Conservation (phyloP, 768 basidiomycete species). For the Boletus speciosus region DNA sequence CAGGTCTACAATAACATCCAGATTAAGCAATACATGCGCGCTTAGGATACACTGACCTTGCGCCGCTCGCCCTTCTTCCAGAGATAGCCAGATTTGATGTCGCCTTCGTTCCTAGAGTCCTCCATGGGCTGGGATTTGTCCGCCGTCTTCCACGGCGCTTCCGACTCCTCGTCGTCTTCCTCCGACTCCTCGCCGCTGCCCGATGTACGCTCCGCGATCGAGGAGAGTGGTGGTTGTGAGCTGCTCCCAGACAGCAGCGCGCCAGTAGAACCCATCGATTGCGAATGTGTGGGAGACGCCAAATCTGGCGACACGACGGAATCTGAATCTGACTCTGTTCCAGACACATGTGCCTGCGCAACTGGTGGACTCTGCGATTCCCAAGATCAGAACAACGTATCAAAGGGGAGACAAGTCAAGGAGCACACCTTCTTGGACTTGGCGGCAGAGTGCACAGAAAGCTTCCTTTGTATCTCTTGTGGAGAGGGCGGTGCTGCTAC, state of each 20-base stretch:
- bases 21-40: background rate
- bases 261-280: slow-evolving; percentile 34
- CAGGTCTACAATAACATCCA: slow-evolving; percentile 61
- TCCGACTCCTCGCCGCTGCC: slow-evolving; percentile 78
- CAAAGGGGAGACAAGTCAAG: background rate
- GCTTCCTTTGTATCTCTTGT: slow-evolving; percentile 83
- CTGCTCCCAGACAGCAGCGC: slow-evolving; percentile 30
- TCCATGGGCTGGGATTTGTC: slow-evolving; percentile 41
- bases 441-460: slow-evolving; percentile 68
- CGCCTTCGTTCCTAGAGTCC: slow-evolving; percentile 58
- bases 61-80: slow-evolving; percentile 97
- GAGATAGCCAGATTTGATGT: slow-evolving; percentile 89
- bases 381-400: slow-evolving; percentile 15
- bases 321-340: slow-evolving; percentile 87
- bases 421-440: slow-evolving; percentile 46
- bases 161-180: slow-evolving; percentile 67
- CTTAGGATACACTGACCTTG: slow-evolving; percentile 59
- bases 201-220: slow-evolving; percentile 72
- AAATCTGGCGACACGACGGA: slow-evolving; percentile 59
- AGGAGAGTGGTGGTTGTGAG: slow-evolving; percentile 56
- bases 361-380: slow-evolving; percentile 29
- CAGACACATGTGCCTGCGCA: slow-evolving; percentile 47
- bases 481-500: slow-evolving; percentile 65
- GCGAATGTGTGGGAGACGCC: slow-evolving; percentile 34
- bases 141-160: slow-evolving; percentile 60